Conservation (phyloP, 139 green algal species). For the Deuterostichococcus epilithicus region DNA sequence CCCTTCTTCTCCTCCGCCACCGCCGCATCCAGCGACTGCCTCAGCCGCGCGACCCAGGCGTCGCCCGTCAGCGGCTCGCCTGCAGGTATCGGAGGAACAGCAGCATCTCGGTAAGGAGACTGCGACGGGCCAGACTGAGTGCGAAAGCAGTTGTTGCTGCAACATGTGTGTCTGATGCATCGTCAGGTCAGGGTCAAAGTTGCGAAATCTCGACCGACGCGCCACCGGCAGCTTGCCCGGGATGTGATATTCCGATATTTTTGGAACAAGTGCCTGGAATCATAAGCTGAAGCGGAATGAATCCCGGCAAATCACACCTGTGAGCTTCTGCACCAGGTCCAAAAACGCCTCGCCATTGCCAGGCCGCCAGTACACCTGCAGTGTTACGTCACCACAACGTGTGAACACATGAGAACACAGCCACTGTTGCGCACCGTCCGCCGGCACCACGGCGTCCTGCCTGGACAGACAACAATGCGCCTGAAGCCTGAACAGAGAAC, state of each 20-base stretch:
- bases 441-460: constrained; percentile 35
- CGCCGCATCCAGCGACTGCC: constrained; percentile 25
- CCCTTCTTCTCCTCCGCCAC: constrained; percentile 21
- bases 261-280: too few species aligned
- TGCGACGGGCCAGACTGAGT: too few species aligned
- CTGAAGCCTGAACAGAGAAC: not conserved
- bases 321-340: constrained; percentile 58
- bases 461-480: not conserved
- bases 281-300: too few species aligned
- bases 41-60: constrained; percentile 51
- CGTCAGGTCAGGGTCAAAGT: too few species aligned
- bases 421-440: too few species aligned
- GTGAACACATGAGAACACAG: too few species aligned
- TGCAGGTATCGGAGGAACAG: not conserved
- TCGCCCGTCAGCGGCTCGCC: constrained; percentile 33
- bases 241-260: too few species aligned
- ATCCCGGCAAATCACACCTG: too few species aligned
- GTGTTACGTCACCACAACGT: too few species aligned
- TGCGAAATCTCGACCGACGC: too few species aligned
- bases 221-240: too few species aligned
- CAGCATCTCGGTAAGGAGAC: too few species aligned
- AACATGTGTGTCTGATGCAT: constrained; percentile 21
- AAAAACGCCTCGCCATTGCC: constrained; percentile 70
- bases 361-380: constrained; percentile 54
- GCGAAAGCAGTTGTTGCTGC: constrained; percentile 11